Evolutionary conservation across 331 rosid genomes (phyloP).

Genomic region (Cucumis variabilis): DNA sequence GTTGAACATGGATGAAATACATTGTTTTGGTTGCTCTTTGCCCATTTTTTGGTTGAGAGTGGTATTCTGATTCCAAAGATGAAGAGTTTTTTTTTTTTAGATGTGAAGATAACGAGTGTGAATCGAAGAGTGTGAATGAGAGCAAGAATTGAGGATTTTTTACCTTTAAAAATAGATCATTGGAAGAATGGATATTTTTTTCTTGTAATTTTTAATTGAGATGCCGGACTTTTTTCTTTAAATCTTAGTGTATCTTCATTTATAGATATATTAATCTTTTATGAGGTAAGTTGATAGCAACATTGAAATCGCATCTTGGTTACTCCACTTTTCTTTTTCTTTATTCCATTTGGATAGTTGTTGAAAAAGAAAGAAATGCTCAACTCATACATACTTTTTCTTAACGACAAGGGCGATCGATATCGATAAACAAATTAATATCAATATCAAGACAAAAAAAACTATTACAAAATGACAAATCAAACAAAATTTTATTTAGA

Average conservation of each 20-base stretch:
- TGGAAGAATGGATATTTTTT: no score
- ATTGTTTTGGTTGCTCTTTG: no score
- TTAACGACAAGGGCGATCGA: not conserved
- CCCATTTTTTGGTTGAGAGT: no score
- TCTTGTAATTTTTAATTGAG: no score
- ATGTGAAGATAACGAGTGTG: no score
- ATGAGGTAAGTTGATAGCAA: not conserved
- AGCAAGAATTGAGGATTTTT: no score
- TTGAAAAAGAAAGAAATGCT: not conserved
- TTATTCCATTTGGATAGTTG: conserved; percentile 5
- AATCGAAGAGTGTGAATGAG: no score
- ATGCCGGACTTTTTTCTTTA: not conserved
- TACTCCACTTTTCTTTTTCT: not conserved
- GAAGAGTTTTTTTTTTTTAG: no score
- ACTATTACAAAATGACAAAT: not conserved
- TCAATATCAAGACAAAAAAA: not conserved
- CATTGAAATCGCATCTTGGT: not conserved
- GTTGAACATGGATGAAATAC: no score
- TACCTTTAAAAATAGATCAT: no score
- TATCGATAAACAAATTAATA: not conserved
- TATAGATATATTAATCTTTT: not conserved
- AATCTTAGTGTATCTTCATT: not conserved
- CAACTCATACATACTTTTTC: not conserved
- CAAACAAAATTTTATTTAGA: not conserved
- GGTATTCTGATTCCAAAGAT: no score